phyloP scores from a whole-genome alignment of 805 yeast genomes.

The Sugiyamaella qingdaonensis region DNA sequence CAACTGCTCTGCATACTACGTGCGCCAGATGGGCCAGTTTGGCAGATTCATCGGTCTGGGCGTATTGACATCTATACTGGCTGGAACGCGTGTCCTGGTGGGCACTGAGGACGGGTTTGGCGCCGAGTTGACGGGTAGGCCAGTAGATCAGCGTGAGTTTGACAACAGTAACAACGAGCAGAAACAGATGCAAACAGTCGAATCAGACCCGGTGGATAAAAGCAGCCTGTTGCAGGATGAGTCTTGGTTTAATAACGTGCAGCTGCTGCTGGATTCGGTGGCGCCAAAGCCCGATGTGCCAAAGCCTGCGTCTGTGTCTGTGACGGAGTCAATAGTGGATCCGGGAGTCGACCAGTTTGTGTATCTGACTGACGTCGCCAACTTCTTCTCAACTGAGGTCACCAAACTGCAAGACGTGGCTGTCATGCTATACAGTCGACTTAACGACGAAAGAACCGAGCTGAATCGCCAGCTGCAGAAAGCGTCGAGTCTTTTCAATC shows the following conservation, averaged over 20 bases:
- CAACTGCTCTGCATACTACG: neutral
- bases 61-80: too few species aligned
- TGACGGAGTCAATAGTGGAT: constrained; percentile 18
- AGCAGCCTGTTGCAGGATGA: neutral
- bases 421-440: constrained; percentile 34
- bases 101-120: too few species aligned
- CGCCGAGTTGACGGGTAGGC: too few species aligned
- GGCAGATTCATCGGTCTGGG: too few species aligned
- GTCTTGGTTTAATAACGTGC: neutral
- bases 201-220: neutral
- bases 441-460: constrained; percentile 40
- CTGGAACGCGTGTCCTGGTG: too few species aligned
- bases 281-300: neutral
- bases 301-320: constrained; percentile 9
- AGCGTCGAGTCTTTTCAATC: constrained; percentile 24
- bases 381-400: constrained; percentile 22
- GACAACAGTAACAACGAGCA: too few species aligned
- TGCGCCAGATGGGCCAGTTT: too few species aligned
- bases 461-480: constrained; percentile 38
- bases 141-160: too few species aligned
- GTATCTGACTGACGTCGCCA: constrained; percentile 24
- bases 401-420: constrained; percentile 35
- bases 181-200: too few species aligned
- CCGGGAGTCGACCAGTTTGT: constrained; percentile 25
- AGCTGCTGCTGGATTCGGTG: neutral